Evolutionary conservation across 2,329 filamentous ascomycete genomes (phyloP).

Genomic region (Apiospora arundinis): DNA sequence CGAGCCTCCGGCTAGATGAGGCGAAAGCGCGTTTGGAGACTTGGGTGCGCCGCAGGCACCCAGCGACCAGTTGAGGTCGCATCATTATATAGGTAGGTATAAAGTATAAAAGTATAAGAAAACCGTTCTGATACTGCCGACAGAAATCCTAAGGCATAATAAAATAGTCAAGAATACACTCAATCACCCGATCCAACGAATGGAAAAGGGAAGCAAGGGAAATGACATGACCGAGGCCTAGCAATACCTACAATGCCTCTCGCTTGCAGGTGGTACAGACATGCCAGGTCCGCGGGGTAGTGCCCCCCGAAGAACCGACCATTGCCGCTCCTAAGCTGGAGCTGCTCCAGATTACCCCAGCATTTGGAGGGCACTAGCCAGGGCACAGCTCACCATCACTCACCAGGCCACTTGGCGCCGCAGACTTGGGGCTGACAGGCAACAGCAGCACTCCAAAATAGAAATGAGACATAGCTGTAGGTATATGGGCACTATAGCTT

Average conservation of each 20-base stretch:
- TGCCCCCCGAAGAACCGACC: slow-evolving; percentile 25
- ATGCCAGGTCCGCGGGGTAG: slow-evolving; percentile 11
- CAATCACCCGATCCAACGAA: not conserved
- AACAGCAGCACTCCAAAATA: not conserved
- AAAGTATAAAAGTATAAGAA: not conserved
- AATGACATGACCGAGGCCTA: not conserved
- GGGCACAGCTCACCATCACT: not conserved
- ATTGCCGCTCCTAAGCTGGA: slow-evolving; percentile 29
- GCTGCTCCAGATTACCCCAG: slow-evolving; percentile 19
- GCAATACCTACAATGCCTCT: not conserved
- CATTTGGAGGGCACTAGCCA: slow-evolving; percentile 8
- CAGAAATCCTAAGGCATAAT: not conserved
- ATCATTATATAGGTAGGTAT: slow-evolving; percentile 42
- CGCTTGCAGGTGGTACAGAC: not conserved
- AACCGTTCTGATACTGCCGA: not conserved
- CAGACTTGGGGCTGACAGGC: not conserved
- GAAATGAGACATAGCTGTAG: not conserved
- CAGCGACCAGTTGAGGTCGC: slow-evolving; percentile 50
- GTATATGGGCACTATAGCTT: not conserved
- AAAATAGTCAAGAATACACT: not conserved
- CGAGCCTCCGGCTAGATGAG: slow-evolving; percentile 51
- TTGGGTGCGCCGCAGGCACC: slow-evolving; percentile 42
- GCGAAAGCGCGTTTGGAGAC: slow-evolving; percentile 54
- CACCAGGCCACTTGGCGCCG: slow-evolving; percentile 1
- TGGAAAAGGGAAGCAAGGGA: not conserved